Evolutionary conservation across 1,139 yeast species (phyloP).

Genomic region (Saccharomyces uvarum): DNA sequence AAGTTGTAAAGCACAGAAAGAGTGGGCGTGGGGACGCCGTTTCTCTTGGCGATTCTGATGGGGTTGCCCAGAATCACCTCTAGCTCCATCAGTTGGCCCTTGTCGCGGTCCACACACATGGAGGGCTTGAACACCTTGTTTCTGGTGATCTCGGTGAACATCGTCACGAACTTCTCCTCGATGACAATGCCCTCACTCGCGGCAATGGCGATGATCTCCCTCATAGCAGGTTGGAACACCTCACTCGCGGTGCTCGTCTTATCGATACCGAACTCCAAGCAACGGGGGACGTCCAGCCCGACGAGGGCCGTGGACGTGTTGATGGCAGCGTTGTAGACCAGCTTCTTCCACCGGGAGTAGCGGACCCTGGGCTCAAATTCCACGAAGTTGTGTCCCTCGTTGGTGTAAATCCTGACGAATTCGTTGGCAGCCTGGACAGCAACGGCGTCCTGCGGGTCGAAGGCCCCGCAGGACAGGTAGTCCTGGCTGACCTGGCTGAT

Average conservation of each 20-base stretch:
- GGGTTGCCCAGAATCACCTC: slow-evolving; percentile 56
- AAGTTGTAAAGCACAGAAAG: slow-evolving; percentile 33
- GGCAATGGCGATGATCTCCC: slow-evolving; percentile 46
- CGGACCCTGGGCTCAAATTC: slow-evolving; percentile 40
- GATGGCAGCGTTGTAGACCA: slow-evolving; percentile 48
- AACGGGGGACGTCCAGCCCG: slow-evolving; percentile 41
- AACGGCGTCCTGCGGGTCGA: slow-evolving; percentile 28
- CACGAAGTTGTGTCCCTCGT: slow-evolving; percentile 31
- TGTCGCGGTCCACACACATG: slow-evolving; percentile 50
- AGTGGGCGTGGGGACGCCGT: slow-evolving; percentile 33
- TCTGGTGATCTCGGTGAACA: slow-evolving; percentile 32
- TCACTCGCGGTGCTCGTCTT: slow-evolving; percentile 35
- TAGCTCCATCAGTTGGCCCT: slow-evolving; percentile 47
- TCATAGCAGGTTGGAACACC: slow-evolving; percentile 44
- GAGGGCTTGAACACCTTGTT: slow-evolving; percentile 51
- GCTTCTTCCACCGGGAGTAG: slow-evolving; percentile 50
- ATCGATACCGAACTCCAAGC: slow-evolving; percentile 37
- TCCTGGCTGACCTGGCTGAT: slow-evolving; percentile 31
- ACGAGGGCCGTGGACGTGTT: slow-evolving; percentile 47
- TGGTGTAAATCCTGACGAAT: slow-evolving; percentile 39
- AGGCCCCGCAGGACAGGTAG: slow-evolving; percentile 40
- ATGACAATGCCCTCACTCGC: slow-evolving; percentile 40
- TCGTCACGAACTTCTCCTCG: slow-evolving; percentile 38
- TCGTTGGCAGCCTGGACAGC: slow-evolving; percentile 27
- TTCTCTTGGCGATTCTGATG: slow-evolving; percentile 39